Evolutionary conservation across 1,139 yeast species (phyloP).

Genomic region (Geotrichum candidum): DNA sequence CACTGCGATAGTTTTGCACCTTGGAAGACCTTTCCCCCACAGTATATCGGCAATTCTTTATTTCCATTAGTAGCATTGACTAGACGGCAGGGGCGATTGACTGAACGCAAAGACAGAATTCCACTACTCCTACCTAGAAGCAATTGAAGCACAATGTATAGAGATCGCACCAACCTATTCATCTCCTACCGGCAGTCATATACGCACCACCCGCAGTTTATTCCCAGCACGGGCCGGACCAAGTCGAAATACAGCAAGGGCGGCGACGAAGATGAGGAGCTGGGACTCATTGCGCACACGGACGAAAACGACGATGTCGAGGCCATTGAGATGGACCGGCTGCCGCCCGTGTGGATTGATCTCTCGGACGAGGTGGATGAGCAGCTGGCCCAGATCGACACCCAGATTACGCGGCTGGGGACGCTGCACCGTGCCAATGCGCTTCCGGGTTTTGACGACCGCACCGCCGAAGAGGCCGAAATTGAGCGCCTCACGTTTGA

Average conservation of each 20-base stretch:
- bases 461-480: slow-evolving; percentile 59
- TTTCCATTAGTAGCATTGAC: background rate
- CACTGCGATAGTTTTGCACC: background rate
- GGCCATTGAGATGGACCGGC: slow-evolving; percentile 40
- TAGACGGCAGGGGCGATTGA: background rate
- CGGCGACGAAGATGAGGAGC: slow-evolving; percentile 55
- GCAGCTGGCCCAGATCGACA: slow-evolving; percentile 45
- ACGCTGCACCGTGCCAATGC: slow-evolving; percentile 73
- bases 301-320: slow-evolving; percentile 24
- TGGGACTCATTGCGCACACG: slow-evolving; percentile 52
- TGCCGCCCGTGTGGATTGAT: slow-evolving; percentile 78
- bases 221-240: slow-evolving; percentile 15
- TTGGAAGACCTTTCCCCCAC: background rate
- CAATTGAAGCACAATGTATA: slow-evolving; percentile 29
- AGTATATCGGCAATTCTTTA: background rate
- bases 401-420: slow-evolving; percentile 52
- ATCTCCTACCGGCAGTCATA: slow-evolving; percentile 41
- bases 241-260: slow-evolving; percentile 6
- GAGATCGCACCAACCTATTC: slow-evolving; percentile 42
- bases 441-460: slow-evolving; percentile 79
- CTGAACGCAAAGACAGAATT: background rate
- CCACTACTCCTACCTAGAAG: background rate
- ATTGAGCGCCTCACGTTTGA: slow-evolving; percentile 73
- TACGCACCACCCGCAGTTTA: slow-evolving; percentile 35
- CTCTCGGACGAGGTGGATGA: slow-evolving; percentile 67